These are phyloP conservation scores for Orbilia blumenaviensis DNA, from an alignment of 2,329 filamentous ascomycete genomes.

Conservation along the genomic window DNA sequence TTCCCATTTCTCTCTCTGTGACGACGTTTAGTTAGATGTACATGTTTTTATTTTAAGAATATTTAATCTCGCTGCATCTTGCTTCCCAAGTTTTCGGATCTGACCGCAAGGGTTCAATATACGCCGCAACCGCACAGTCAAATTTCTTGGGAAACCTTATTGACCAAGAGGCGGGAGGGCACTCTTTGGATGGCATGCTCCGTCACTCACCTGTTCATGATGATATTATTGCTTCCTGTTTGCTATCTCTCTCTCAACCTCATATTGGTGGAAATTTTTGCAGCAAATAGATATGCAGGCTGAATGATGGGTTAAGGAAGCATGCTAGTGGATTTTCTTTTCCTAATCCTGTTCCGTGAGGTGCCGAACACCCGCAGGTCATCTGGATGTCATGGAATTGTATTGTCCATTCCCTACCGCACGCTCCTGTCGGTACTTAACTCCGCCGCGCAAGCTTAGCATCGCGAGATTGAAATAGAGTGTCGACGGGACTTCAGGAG, in stretches of 20 bases:
- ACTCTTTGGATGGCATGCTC: not conserved
- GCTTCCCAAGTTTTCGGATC: not conserved
- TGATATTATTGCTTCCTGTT: not conserved
- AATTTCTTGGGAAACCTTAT: constrained; percentile 16
- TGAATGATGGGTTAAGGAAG: not conserved
- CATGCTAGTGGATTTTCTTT: constrained; percentile 15
- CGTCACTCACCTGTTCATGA: not conserved
- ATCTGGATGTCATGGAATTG: not conserved
- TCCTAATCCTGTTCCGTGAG: not conserved
- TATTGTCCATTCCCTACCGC: not conserved
- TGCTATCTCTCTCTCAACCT: no score
- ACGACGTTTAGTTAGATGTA: not conserved
- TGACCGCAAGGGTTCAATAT: constrained; percentile 2
- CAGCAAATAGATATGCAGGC: not conserved
- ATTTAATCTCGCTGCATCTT: constrained; percentile 10
- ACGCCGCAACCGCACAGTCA: constrained; percentile 30
- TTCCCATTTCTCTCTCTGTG: not conserved
- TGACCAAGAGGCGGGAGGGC: not conserved
- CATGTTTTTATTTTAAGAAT: constrained; percentile 16
- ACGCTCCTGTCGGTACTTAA: not conserved
- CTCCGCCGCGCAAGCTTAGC: not conserved
- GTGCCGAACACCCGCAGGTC: constrained; percentile 25
- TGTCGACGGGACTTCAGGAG: not conserved
- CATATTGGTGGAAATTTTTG: constrained; percentile 45
- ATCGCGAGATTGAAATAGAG: constrained; percentile 8